phyloP scores from a whole-genome alignment of 306 rosid species.

The Myrica gale region DNA sequence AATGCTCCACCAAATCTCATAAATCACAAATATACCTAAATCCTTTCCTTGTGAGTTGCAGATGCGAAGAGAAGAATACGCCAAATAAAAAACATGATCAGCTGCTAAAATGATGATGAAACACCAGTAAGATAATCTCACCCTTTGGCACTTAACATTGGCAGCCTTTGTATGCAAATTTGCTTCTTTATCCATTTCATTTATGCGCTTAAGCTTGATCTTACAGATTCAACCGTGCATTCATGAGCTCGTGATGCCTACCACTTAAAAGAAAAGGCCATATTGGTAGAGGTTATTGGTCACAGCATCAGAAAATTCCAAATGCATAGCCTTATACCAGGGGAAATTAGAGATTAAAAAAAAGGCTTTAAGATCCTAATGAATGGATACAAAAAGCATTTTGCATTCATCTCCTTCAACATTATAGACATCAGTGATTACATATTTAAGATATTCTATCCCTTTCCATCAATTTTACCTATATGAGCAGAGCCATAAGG shows the following conservation, averaged over 20 bases:
- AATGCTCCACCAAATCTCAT: not conserved
- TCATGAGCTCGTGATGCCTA: conserved; percentile 28
- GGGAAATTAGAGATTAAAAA: not conserved
- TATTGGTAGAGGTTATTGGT: not conserved
- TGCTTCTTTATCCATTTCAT: conserved; percentile 62
- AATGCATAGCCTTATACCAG: not conserved
- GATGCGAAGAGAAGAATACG: conserved; percentile 8
- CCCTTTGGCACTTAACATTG: conserved; percentile 69
- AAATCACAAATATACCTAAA: conserved; percentile 7
- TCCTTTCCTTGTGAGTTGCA: conserved; percentile 19
- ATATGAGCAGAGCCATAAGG: not conserved
- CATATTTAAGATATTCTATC: not conserved
- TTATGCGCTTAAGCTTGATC: conserved; percentile 32
- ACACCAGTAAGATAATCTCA: conserved; percentile 30
- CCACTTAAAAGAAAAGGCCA: not conserved
- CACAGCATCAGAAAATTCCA: not conserved
- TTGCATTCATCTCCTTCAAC: not conserved
- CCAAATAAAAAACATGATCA: not conserved
- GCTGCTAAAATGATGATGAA: conserved; percentile 4
- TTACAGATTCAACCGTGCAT: conserved; percentile 38
- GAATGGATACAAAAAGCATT: not conserved
- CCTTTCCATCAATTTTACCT: not conserved
- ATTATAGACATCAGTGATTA: not conserved
- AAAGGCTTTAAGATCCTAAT: not conserved
- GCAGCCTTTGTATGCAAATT: conserved; percentile 52